Percentiles rank a stretch among this genome's conserved stretches.
These are phyloP conservation scores for Ramularia collo-cygni DNA, from an alignment of 2,329 filamentous ascomycete species.

Conservation along the genomic window DNA sequence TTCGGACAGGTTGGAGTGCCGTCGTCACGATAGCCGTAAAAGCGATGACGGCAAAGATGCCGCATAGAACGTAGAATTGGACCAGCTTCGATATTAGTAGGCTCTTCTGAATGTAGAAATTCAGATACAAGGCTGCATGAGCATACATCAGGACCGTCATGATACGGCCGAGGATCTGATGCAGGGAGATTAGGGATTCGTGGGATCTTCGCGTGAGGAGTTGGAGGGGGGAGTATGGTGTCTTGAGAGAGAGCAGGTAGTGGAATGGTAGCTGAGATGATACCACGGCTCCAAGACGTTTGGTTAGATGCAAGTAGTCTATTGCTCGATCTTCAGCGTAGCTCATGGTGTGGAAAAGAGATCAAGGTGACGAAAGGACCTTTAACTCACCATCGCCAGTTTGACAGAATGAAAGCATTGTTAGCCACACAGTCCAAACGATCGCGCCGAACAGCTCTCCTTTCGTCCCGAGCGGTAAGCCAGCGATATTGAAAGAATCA, in stretches of 20 bases:
- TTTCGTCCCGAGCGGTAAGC: conserved; percentile 42
- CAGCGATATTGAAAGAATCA: conserved; percentile 15
- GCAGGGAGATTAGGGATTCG: conserved; percentile 49
- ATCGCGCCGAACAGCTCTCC: conserved; percentile 44
- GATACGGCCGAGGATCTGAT: conserved; percentile 52
- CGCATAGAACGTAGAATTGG: conserved; percentile 52
- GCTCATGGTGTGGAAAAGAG: no score
- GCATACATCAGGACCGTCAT: conserved; percentile 44
- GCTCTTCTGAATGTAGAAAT: conserved; percentile 48
- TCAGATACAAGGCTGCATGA: conserved; percentile 51
- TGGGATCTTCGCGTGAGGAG: conserved; percentile 49
- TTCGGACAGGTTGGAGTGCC: conserved; percentile 42
- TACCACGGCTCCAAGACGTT: conserved; percentile 53
- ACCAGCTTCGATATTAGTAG: conserved; percentile 48
- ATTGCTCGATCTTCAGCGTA: not conserved
- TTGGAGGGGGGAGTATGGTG: conserved; percentile 46
- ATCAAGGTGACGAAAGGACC: no score
- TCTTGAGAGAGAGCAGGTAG: conserved; percentile 49
- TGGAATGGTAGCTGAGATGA: conserved; percentile 55
- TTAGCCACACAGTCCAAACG: conserved; percentile 48
- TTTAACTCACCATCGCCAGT: conserved; percentile 49
- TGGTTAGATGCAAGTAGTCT: conserved; percentile 60
- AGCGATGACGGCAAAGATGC: conserved; percentile 42
- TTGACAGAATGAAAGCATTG: conserved; percentile 43
- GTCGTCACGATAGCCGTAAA: conserved; percentile 43